Evolutionary conservation across 768 basidiomycete species (phyloP).

Genomic region (Pisolithus albus): DNA sequence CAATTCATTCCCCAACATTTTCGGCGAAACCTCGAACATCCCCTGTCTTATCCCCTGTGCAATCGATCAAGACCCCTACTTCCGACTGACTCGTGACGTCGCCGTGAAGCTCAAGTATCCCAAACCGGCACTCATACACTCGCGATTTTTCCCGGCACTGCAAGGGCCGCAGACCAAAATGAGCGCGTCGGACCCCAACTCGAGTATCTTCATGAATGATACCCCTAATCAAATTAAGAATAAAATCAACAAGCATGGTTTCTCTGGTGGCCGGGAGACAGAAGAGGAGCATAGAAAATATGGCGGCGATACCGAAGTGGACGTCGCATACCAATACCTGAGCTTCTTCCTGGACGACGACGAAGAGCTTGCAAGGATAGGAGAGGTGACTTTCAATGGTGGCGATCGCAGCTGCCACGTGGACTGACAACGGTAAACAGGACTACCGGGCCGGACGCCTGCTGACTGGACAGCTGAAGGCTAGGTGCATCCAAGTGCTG

Average conservation of each 20-base stretch:
- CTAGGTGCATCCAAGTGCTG: slow-evolving; percentile 72
- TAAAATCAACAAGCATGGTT: slow-evolving; percentile 94
- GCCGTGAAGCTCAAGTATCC: slow-evolving; percentile 92
- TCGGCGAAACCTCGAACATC: slow-evolving; percentile 72
- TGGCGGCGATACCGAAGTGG: slow-evolving; percentile 92
- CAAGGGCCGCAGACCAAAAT: slow-evolving; percentile 99
- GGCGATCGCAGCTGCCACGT: not conserved
- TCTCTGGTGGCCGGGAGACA: slow-evolving; percentile 93
- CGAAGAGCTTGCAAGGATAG: slow-evolving; percentile 70
- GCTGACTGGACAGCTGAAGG: slow-evolving; percentile 89
- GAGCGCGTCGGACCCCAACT: slow-evolving; percentile 93
- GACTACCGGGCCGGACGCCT: slow-evolving; percentile 87
- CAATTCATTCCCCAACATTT: slow-evolving; percentile 98
- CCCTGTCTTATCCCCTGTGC: slow-evolving; percentile 97
- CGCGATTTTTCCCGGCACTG: slow-evolving; percentile 97
- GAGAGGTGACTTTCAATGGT: slow-evolving; percentile 43
- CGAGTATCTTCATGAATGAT: slow-evolving; percentile 95
- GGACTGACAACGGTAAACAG: slow-evolving; percentile 33
- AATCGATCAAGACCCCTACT: slow-evolving; percentile 97
- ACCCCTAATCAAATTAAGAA: slow-evolving; percentile 91
- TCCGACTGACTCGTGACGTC: slow-evolving; percentile 94
- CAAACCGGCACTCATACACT: slow-evolving; percentile 87
- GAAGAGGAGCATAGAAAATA: slow-evolving; percentile 86
- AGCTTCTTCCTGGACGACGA: slow-evolving; percentile 96
- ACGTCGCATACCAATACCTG: slow-evolving; percentile 92